Percentiles rank a stretch among this genome's conserved stretches.
phyloP scores from a whole-genome alignment of 768 basidiomycete genomes.

The Podaxis pistillaris region DNA sequence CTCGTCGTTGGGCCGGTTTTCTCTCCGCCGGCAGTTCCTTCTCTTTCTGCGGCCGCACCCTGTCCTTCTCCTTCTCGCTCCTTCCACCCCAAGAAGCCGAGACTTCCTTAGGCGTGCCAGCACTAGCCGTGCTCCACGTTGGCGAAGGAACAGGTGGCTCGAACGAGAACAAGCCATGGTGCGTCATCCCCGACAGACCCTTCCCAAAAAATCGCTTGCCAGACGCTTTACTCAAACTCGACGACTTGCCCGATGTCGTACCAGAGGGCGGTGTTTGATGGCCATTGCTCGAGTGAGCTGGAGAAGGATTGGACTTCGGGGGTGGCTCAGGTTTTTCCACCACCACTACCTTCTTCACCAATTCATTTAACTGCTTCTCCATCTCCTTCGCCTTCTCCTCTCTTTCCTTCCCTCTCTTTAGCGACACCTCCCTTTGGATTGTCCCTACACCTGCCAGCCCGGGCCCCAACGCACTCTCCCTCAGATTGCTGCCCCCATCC shows the following conservation, averaged over 20 bases:
- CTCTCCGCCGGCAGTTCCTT: conserved; percentile 27
- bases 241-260: conserved; percentile 39
- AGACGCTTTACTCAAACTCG: conserved; percentile 58
- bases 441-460: conserved; percentile 47
- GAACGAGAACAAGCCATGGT: conserved; percentile 65
- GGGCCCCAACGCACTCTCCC: conserved; percentile 38
- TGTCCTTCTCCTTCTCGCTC: conserved; percentile 30
- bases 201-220: conserved; percentile 34
- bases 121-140: conserved; percentile 33
- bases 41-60: conserved; percentile 26
- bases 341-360: conserved; percentile 14
- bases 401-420: conserved; percentile 38
- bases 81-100: conserved; percentile 24
- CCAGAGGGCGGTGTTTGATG: conserved; percentile 33
- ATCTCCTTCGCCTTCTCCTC: conserved; percentile 31
- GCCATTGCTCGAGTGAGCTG: conserved; percentile 35
- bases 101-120: conserved; percentile 26
- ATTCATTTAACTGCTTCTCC: conserved; percentile 17
- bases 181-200: conserved; percentile 30
- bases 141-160: conserved; percentile 64
- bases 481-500: conserved; percentile 18
- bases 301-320: conserved; percentile 14
- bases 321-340: conserved; percentile 16
- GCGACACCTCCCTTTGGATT: conserved; percentile 37
- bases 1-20: conserved; percentile 12